Base-by-base conservation (phyloP, 176 grass and related monocot genomes). In the Typha latifolia region DNA sequence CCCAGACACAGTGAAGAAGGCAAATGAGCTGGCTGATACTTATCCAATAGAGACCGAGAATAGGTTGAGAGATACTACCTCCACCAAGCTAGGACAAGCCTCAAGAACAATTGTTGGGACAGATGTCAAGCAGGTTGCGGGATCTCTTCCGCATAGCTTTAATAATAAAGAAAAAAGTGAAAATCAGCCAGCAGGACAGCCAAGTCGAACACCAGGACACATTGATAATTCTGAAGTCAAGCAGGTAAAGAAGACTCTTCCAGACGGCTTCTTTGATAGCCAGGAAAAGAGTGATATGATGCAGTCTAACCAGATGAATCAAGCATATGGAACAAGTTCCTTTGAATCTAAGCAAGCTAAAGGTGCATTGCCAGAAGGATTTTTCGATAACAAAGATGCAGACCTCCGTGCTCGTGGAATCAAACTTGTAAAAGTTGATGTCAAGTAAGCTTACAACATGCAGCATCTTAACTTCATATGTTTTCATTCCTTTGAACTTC, bases 301-400 rank as follows among this genome's bases (percentile, higher is more conserved):
- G 37, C 80, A 85, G 32, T 51, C 55, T 23, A 86, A 64, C 31
- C 81, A 89, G 71, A 50, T 64, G 27, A 72, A 57, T 71, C 65
- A 76, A 64, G 65, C 29, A 5, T 79, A 67, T 62, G 71, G 78
- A 71, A 23, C 12, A 32, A 84, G 77, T 12, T 69, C 62, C 66
- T 12, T 66, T 61, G 73, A 75, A 74, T 70, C 57, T 14, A 49
- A 81, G 67, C 67, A 87, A 87, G 72, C 14, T 70, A 89, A 90
- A 79, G 76, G 82, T 64, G 75, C 82, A 52, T 62, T 99, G 63
- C 94, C 94, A 16, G 89, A 99, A 99, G 89, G 95, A 12, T 99
- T 99, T 72, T 99, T 99, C 47, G 95, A 99, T 82, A 99, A 94
- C 81, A 93, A 93, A 81, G 95, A 94, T 69, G 89, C 89, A 6